A percentile compares a stretch with the other conserved stretches of the same genome.
These are phyloP conservation scores for Barnettozyma salicaria DNA, from an alignment of 805 yeast species.

Conservation along the genomic window DNA sequence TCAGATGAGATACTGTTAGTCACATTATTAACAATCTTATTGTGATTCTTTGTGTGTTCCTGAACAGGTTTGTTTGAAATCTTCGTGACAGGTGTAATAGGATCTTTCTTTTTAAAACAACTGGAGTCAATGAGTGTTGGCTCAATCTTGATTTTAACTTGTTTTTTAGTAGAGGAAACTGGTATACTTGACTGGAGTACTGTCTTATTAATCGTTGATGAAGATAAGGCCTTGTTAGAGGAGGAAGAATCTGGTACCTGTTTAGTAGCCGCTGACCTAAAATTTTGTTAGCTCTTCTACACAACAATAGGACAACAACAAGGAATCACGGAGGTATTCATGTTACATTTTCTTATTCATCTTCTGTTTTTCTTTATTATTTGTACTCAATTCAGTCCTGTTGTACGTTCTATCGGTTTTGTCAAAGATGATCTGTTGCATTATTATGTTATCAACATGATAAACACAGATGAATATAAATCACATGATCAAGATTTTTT, in stretches of 20 bases:
- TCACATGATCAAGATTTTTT: too few species aligned
- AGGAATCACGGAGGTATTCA: too few species aligned
- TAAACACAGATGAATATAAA: too few species aligned
- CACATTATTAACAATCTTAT: neutral
- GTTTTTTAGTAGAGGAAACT: conserved; percentile 9
- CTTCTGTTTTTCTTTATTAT: too few species aligned
- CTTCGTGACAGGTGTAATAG: conserved; percentile 18
- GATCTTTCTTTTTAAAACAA: conserved; percentile 1
- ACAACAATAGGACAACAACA: too few species aligned
- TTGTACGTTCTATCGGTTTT: too few species aligned
- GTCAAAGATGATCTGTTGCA: too few species aligned
- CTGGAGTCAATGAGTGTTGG: conserved; percentile 7
- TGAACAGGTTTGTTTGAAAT: conserved; percentile 7
- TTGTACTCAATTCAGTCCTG: too few species aligned
- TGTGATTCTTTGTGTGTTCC: conserved; percentile 1
- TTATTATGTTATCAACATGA: too few species aligned
- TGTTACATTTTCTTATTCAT: too few species aligned
- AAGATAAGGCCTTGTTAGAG: neutral
- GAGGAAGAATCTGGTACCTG: neutral
- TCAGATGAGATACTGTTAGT: neutral
- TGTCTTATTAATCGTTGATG: neutral
- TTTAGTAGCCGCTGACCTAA: conserved; percentile 1
- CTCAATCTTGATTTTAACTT: conserved; percentile 20
- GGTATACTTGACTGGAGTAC: neutral
- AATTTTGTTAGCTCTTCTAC: too few species aligned